A percentile compares a stretch with the other conserved stretches of the same genome.
Evolutionary conservation across 371 early-diverging fungal genomes (phyloP).

Genomic region (Neoconidiobolus thromboides): DNA sequence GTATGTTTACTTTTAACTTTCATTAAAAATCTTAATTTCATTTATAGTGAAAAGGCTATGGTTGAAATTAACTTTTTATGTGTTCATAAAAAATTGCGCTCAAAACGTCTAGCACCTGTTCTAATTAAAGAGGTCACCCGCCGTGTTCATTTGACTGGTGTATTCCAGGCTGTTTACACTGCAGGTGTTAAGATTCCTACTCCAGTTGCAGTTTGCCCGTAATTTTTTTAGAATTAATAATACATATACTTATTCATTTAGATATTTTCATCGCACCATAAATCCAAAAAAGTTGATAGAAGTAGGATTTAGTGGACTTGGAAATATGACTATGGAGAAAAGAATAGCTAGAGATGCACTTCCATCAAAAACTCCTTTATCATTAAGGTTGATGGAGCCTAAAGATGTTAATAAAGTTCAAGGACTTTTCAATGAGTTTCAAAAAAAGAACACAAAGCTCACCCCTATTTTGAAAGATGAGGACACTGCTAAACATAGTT

Average conservation of each 20-base stretch:
- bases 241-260: constrained; percentile 9
- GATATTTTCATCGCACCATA: constrained; percentile 84
- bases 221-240: constrained; percentile 9
- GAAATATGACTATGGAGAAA: constrained; percentile 51
- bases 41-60: constrained; percentile 24
- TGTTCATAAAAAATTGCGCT: constrained; percentile 86
- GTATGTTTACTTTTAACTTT: constrained; percentile 20
- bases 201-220: constrained; percentile 61
- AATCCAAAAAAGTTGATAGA: constrained; percentile 89
- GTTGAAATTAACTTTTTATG: constrained; percentile 98
- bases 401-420: constrained; percentile 56
- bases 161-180: constrained; percentile 97
- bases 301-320: constrained; percentile 65
- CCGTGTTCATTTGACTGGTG: constrained; percentile 75
- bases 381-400: constrained; percentile 54
- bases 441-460: constrained; percentile 39
- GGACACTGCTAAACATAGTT: constrained; percentile 82
- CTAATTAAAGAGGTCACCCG: constrained; percentile 97
- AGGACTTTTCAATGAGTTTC: constrained; percentile 46
- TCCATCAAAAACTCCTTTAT: constrained; percentile 35
- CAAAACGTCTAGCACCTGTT: constrained; percentile 93
- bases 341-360: constrained; percentile 53
- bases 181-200: constrained; percentile 85
- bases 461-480: constrained; percentile 51
- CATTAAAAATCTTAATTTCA: not conserved